Evolutionary conservation across 2,329 filamentous ascomycete species (phyloP), one percentile per base, ranked within the genome.

Genomic region (Ophiocordyceps unilateralis): DNA sequence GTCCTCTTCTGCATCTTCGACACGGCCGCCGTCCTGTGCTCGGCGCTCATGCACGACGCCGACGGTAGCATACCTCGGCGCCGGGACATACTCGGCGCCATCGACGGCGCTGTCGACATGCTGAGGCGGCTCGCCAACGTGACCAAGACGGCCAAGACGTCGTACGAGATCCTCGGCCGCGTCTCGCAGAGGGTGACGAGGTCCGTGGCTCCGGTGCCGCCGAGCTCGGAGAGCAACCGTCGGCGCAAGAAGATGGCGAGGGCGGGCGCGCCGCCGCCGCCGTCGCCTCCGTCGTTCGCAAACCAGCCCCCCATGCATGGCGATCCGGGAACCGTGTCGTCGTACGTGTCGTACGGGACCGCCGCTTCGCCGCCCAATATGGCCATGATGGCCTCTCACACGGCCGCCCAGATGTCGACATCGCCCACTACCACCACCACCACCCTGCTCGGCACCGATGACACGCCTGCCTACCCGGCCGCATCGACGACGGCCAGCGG

Each of bases 1-100:
- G 66, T 69, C 15, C 65, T 68, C 0, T 74, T 72, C 42, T 58
- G 63, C 4, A 60, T 71, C 22, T 72, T 73, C 43, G 68, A 73
- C 44, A 69, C 68, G 0, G 62, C 67, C 0, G 64, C 68, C 1
- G 58, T 68, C 26, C 53, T 72, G 3, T 70, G 65, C 43, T 70
- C 69, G 0, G 66, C 68, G 0, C 53, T 73, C 6, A 62, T 70
- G 9, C 69, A 72, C 46, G 69, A 72, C 34, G 49, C 51, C 9
- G 55, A 61, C 10, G 46, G 52, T 15, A 58, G 53, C 5, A 58
- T 69, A 3, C 58, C 60, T 1, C 60, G 56, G 28, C 60, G 62
- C 11, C 56, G 62, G 1, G 58, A 65, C 20, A 58, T 69, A 1
- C 28, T 53, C 55, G 34, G 60, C 15, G 55, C 58, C 2, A 63